Evolutionary conservation across 495 filamentous ascomycete species (phyloP).

Genomic region (Annulohypoxylon moriforme): DNA sequence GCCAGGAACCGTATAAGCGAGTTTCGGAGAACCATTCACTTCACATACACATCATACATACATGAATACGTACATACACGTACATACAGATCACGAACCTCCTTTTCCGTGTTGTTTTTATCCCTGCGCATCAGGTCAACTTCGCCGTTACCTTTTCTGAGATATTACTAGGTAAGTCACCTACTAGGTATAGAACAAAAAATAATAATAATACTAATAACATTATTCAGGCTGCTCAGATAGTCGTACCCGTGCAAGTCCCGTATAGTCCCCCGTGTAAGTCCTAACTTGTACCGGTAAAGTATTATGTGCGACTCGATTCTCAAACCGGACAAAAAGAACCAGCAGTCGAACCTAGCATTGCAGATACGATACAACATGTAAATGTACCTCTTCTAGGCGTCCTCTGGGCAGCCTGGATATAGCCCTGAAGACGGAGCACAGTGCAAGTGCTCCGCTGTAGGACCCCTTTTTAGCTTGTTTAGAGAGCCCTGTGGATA

Average conservation of each 20-base stretch:
- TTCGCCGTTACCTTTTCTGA: not conserved
- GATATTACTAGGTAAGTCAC: not conserved
- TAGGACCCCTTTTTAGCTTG: constrained; percentile 36
- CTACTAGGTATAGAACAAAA: too few relatives aligned
- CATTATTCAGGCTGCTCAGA: not conserved
- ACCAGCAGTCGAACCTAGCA: not conserved
- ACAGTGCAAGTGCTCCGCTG: constrained; percentile 4
- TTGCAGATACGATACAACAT: constrained; percentile 1
- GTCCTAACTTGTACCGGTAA: constrained; percentile 25
- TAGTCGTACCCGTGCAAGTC: not conserved
- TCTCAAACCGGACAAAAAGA: not conserved
- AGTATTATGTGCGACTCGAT: constrained; percentile 15
- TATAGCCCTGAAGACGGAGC: constrained; percentile 8
- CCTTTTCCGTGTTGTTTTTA: constrained; percentile 22
- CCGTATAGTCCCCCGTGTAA: constrained; percentile 9
- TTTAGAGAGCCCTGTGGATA: constrained; percentile 33
- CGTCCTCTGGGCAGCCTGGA: not conserved
- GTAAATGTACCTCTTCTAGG: not conserved
- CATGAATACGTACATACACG: not conserved
- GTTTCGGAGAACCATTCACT: constrained; percentile 22
- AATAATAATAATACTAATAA: not conserved
- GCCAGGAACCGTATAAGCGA: constrained; percentile 27
- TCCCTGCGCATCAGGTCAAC: constrained; percentile 22
- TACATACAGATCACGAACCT: constrained; percentile 26
- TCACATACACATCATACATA: not conserved